These are phyloP conservation scores for Torulaspora globosa DNA, from an alignment of 1,139 yeast species.

Conservation along the genomic window DNA sequence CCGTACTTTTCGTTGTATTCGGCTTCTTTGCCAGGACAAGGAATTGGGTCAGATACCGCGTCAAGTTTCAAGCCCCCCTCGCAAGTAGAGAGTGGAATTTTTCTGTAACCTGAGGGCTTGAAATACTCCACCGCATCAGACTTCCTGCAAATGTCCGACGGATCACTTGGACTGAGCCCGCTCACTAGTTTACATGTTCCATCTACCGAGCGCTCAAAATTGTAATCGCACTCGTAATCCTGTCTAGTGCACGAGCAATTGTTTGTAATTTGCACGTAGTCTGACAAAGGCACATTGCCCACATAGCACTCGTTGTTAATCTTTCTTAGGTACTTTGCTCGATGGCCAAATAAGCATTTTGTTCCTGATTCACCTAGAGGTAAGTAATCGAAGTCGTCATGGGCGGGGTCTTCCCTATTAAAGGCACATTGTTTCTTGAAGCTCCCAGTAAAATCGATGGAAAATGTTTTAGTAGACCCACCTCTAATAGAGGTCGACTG, in stretches of 20 bases:
- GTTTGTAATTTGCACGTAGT: conserved; percentile 54
- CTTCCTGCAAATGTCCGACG: conserved; percentile 58
- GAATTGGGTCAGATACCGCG: conserved; percentile 51
- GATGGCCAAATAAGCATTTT: conserved; percentile 86
- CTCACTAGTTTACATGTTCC: conserved; percentile 81
- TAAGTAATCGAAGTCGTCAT: conserved; percentile 81
- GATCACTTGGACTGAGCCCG: conserved; percentile 67
- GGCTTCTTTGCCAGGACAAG: conserved; percentile 80
- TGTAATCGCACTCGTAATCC: conserved; percentile 94
- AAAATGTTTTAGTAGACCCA: conserved; percentile 43
- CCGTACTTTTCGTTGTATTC: conserved; percentile 61
- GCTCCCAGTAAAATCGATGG: conserved; percentile 68
- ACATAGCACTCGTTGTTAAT: conserved; percentile 70
- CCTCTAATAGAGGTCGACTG: conserved; percentile 40
- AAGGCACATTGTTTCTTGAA: conserved; percentile 67
- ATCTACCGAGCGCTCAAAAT: conserved; percentile 64
- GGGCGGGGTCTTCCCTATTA: conserved; percentile 53
- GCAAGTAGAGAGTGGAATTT: conserved; percentile 70
- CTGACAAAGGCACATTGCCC: conserved; percentile 64
- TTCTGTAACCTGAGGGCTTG: conserved; percentile 78
- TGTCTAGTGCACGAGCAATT: conserved; percentile 82
- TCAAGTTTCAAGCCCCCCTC: conserved; percentile 68
- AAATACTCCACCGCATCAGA: conserved; percentile 61
- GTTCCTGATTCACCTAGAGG: conserved; percentile 66
- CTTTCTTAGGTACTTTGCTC: conserved; percentile 71